phyloP scores from a whole-genome alignment of 148 eudicot species.

The Rheum nobile region DNA sequence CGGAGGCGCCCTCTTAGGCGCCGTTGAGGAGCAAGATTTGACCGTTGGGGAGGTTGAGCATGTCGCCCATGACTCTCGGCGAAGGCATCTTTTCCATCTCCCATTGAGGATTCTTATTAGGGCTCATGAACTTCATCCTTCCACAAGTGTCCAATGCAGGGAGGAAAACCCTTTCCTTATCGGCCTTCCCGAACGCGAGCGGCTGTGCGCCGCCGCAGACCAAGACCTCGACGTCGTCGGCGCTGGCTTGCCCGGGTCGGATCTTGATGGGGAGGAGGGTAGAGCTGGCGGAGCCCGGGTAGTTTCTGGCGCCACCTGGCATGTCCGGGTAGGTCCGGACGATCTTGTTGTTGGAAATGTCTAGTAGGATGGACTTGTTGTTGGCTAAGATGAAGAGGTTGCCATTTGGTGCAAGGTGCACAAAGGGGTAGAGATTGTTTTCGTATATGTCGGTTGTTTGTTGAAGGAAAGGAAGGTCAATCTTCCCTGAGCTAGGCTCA shows the following conservation, averaged over 20 bases:
- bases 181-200: constrained; percentile 20
- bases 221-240: constrained; percentile 29
- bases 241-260: background rate
- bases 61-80: constrained; percentile 62
- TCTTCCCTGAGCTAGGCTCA: constrained; percentile 13
- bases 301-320: constrained; percentile 76
- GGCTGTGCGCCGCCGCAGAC: constrained; percentile 59
- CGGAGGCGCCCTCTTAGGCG: constrained; percentile 53
- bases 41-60: constrained; percentile 69
- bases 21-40: constrained; percentile 50
- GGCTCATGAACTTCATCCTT: constrained; percentile 22
- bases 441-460: constrained; percentile 49
- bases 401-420: constrained; percentile 61
- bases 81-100: constrained; percentile 61
- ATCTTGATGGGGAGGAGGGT: constrained; percentile 58
- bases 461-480: constrained; percentile 36
- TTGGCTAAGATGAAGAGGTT: constrained; percentile 70
- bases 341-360: constrained; percentile 24
- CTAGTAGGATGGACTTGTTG: constrained; percentile 35
- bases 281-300: constrained; percentile 63
- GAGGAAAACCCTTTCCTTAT: constrained; percentile 16
- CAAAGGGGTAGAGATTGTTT: constrained; percentile 86
- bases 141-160: constrained; percentile 55
- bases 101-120: constrained; percentile 40
- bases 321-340: constrained; percentile 38